phyloP scores from a whole-genome alignment of 2,329 filamentous ascomycete species.

The Aspergillus fumigatus region DNA sequence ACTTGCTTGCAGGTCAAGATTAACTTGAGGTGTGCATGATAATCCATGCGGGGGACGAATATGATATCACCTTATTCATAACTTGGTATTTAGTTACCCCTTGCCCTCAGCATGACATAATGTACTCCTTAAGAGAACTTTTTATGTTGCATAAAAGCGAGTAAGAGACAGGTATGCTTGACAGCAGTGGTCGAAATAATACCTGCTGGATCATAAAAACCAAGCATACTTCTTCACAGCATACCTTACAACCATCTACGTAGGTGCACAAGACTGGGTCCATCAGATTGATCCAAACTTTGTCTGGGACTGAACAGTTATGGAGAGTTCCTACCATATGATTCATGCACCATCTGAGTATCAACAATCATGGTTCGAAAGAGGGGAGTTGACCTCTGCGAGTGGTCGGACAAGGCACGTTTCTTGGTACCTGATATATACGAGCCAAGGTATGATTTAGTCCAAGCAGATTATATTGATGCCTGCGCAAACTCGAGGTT shows the following conservation, averaged over 20 bases:
- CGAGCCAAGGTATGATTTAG: not conserved
- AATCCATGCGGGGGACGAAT: conserved; percentile 12
- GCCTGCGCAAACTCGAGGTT: not conserved
- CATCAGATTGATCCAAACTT: not conserved
- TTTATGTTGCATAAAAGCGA: not conserved
- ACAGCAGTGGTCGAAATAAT: not conserved
- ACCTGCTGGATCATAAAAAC: not conserved
- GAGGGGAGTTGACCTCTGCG: not conserved
- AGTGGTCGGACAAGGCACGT: not conserved
- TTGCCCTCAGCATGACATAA: not conserved
- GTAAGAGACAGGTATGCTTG: not conserved
- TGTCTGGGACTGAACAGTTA: not conserved
- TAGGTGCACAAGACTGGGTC: too few relatives aligned
- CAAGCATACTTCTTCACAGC: not conserved
- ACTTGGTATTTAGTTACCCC: not conserved
- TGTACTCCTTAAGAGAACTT: not conserved
- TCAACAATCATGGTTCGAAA: not conserved
- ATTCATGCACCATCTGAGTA: not conserved
- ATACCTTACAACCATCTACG: not conserved
- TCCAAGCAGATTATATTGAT: not conserved
- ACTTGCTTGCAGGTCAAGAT: conserved; percentile 4
- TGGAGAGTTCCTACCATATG: not conserved
- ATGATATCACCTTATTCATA: conserved; percentile 8
- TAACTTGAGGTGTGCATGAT: conserved; percentile 11
- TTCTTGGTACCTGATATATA: not conserved